Evolutionary conservation across 768 basidiomycete genomes (phyloP).

Genomic region (Chlorophyllum brunneum): DNA sequence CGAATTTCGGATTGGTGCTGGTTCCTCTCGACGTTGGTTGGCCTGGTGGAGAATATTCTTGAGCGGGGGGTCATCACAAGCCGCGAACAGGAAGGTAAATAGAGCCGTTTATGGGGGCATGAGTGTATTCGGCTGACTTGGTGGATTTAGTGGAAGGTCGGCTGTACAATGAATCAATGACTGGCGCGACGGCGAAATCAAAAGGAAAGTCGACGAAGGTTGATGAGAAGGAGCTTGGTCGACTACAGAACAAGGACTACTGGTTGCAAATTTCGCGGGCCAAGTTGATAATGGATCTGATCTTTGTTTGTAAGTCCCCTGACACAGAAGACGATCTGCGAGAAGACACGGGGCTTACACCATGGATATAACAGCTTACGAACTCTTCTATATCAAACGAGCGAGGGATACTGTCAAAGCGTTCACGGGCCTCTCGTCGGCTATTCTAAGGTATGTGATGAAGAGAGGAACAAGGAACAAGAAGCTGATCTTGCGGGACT

Average conservation of each 20-base stretch:
- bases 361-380: slow-evolving; percentile 52
- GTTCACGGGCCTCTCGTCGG: slow-evolving; percentile 63
- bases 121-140: slow-evolving; percentile 4
- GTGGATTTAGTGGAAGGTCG: slow-evolving; percentile 61
- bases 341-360: slow-evolving; percentile 10
- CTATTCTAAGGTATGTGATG: slow-evolving; percentile 60
- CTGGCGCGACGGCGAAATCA: slow-evolving; percentile 65
- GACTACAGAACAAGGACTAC: slow-evolving; percentile 67
- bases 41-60: slow-evolving; percentile 79
- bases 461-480: not conserved
- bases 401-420: slow-evolving; percentile 60
- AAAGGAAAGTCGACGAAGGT: slow-evolving; percentile 52
- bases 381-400: slow-evolving; percentile 68
- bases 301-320: slow-evolving; percentile 71
- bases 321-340: not conserved
- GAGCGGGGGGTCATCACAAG: slow-evolving; percentile 68
- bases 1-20: slow-evolving; percentile 85
- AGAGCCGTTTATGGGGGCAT: slow-evolving; percentile 6
- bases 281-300: slow-evolving; percentile 80
- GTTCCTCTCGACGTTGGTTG: slow-evolving; percentile 75
- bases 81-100: slow-evolving; percentile 57
- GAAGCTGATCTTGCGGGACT: slow-evolving; percentile 10
- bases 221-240: slow-evolving; percentile 66
- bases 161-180: slow-evolving; percentile 70
- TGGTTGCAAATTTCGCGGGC: slow-evolving; percentile 69